Conservation (phyloP, 352 stramenopile species). For the Pseudoperonospora humuli region DNA sequence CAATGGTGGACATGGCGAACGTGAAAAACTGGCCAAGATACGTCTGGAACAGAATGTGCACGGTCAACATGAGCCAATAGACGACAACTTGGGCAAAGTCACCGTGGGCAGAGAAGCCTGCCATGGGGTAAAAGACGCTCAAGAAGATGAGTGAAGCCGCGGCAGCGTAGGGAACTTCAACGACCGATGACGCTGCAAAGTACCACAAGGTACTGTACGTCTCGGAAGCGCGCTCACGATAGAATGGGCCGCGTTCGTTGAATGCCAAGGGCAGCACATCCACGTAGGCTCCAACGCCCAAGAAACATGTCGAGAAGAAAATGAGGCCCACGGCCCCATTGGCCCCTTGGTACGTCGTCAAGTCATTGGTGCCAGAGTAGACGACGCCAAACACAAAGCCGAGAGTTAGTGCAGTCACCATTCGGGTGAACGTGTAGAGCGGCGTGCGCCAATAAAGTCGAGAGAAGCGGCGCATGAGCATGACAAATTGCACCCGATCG, state of each 20-base stretch:
- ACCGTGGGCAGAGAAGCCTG: conserved; percentile 45
- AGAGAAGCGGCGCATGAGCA: conserved; percentile 47
- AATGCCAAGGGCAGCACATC: conserved; percentile 66
- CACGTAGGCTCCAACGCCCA: conserved; percentile 57
- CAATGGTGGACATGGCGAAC: conserved; percentile 36
- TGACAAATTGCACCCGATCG: conserved; percentile 25
- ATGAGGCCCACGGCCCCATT: conserved; percentile 57
- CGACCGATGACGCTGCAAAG: conserved; percentile 58
- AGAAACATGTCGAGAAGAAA: conserved; percentile 76
- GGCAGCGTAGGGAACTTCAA: conserved; percentile 78
- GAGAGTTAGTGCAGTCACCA: conserved; percentile 29
- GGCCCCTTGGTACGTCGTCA: conserved; percentile 32
- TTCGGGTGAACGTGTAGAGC: conserved; percentile 65
- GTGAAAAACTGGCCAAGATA: conserved; percentile 65
- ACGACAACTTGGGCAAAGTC: conserved; percentile 23
- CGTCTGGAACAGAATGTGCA: conserved; percentile 37
- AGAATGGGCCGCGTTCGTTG: conserved; percentile 85
- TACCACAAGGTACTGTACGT: conserved; percentile 87
- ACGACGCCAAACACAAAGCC: conserved; percentile 40
- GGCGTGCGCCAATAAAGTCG: conserved; percentile 84
- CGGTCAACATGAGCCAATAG: conserved; percentile 33
- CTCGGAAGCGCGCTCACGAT: conserved; percentile 83
- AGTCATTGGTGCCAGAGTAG: conserved; percentile 31
- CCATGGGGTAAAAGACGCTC: conserved; percentile 66
- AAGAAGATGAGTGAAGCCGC: conserved; percentile 43